Conservation (phyloP, 1,284 basidiomycete species). For the Cutaneotrichosporon sp. region DNA sequence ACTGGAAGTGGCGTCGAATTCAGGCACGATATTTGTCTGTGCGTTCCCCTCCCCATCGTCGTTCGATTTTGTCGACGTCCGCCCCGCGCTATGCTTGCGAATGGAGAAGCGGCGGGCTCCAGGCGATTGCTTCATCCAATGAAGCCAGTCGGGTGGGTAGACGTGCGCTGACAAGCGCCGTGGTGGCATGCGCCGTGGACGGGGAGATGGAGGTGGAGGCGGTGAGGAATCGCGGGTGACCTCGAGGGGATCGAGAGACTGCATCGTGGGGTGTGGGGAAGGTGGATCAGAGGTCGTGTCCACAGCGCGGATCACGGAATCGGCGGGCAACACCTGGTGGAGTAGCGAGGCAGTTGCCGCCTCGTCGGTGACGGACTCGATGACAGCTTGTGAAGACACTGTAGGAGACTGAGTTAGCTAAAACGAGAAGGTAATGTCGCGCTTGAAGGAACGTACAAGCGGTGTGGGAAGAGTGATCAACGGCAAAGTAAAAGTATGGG, state of each 20-base stretch:
- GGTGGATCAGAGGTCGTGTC: neutral
- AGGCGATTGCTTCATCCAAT: neutral
- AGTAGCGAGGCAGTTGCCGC: neutral
- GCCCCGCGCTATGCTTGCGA: neutral
- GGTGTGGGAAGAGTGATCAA: neutral
- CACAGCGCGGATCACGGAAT: neutral
- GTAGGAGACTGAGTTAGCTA: no score
- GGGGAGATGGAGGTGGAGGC: neutral
- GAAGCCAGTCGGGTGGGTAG: neutral
- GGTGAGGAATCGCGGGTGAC: neutral
- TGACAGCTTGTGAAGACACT: no score
- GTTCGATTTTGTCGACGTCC: neutral
- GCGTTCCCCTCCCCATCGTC: neutral
- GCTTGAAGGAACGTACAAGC: neutral
- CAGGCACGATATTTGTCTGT: constrained; percentile 6
- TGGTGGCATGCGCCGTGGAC: neutral
- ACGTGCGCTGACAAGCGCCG: neutral
- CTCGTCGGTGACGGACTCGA: no score
- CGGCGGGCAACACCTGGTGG: neutral
- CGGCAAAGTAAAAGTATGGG: neutral
- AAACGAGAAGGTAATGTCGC: no score
- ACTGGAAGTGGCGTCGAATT: neutral
- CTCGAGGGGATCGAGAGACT: neutral
- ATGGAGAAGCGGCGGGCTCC: neutral
- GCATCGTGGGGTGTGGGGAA: neutral